These are phyloP conservation scores for Nicotiana otophora DNA, from an alignment of 257 asterid species.

Conservation along the genomic window DNA sequence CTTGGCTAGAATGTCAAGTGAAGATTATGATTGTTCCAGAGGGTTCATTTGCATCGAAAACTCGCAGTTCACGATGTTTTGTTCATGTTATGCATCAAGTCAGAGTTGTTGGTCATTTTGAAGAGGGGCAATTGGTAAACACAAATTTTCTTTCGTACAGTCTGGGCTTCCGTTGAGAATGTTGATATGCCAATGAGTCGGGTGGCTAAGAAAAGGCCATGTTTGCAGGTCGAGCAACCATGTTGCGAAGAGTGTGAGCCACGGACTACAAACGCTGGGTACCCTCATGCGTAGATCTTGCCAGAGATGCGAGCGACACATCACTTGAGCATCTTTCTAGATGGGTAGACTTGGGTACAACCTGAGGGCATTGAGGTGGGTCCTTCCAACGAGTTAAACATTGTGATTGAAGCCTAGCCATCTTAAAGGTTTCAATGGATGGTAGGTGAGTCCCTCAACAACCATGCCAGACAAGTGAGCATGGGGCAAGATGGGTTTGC, in stretches of 20 bases:
- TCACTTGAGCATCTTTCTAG: not conserved
- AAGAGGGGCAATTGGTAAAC: too few relatives aligned
- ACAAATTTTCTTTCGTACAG: not conserved
- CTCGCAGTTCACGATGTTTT: too few relatives aligned
- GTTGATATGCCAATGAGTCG: not conserved
- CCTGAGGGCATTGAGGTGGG: not conserved
- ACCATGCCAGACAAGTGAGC: not conserved
- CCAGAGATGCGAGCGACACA: not conserved
- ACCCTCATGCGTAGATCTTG: not conserved
- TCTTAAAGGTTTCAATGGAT: not conserved
- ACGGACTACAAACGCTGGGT: not conserved
- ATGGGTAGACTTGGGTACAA: not conserved
- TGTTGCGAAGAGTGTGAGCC: not conserved
- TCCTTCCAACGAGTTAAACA: not conserved
- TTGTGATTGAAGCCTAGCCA: not conserved
- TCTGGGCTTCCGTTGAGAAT: not conserved
- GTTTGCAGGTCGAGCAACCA: not conserved
- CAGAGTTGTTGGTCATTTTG: too few relatives aligned
- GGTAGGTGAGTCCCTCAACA: not conserved
- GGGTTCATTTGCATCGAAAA: too few relatives aligned
- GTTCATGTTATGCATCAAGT: too few relatives aligned
- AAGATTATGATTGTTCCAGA: too few relatives aligned
- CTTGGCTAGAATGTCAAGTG: too few relatives aligned
- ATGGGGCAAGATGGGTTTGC: not conserved
- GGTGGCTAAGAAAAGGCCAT: not conserved